Conservation (phyloP, 1,139 yeast genomes). For the Sugiyamaella pinicola region DNA sequence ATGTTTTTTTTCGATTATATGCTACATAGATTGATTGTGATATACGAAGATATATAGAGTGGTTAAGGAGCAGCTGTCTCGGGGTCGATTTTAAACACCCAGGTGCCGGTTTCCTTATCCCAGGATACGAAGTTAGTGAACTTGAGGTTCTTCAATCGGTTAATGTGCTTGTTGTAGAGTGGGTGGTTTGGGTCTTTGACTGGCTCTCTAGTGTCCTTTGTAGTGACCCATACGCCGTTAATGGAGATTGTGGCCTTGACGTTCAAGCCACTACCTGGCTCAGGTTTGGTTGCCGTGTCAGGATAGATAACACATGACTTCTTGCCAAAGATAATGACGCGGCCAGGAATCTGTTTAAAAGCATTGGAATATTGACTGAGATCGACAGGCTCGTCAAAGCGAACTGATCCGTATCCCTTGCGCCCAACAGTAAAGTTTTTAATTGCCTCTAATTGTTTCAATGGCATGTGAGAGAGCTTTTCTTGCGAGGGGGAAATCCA, state of each 20-base stretch:
- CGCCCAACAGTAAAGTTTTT: constrained; percentile 76
- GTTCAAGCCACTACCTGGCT: constrained; percentile 81
- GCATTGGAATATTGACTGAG: constrained; percentile 61
- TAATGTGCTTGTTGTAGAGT: constrained; percentile 66
- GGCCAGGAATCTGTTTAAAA: constrained; percentile 62
- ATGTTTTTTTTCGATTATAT: not conserved
- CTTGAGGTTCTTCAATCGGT: constrained; percentile 61
- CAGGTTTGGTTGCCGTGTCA: constrained; percentile 61
- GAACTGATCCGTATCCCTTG: constrained; percentile 72
- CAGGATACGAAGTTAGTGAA: constrained; percentile 70
- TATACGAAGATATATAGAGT: not conserved
- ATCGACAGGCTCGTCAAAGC: constrained; percentile 81
- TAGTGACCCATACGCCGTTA: constrained; percentile 75
- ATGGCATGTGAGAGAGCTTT: constrained; percentile 59
- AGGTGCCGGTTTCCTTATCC: constrained; percentile 77
- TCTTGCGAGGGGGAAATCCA: constrained; percentile 82
- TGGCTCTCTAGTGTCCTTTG: constrained; percentile 71
- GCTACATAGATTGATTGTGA: constrained; percentile 9
- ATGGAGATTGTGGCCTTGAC: constrained; percentile 71
- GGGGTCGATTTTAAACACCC: constrained; percentile 67
- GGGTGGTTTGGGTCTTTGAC: constrained; percentile 79
- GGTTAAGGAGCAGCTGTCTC: not conserved
- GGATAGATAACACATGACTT: constrained; percentile 76
- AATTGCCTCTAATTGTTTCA: constrained; percentile 67
- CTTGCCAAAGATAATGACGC: constrained; percentile 60